Conservation (phyloP, 495 filamentous ascomycete genomes). For the Penicillium atrosanguineum region DNA sequence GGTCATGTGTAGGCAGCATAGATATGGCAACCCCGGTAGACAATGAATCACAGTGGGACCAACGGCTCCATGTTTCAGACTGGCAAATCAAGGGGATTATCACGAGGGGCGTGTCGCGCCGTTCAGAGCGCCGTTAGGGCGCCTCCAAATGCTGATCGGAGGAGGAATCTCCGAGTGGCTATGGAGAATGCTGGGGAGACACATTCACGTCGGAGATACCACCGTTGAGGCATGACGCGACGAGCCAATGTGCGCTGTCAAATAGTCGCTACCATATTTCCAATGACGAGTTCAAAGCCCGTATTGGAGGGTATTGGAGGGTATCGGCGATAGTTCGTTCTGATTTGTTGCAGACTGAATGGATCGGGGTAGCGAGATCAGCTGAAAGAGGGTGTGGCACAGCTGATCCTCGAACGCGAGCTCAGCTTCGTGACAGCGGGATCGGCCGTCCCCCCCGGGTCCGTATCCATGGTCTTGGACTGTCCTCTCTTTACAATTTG, state of each 20-base stretch:
- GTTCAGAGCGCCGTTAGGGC: background rate
- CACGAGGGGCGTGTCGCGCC: background rate
- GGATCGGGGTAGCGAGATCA: constrained; percentile 4
- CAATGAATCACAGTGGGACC: background rate
- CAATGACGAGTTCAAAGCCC: background rate
- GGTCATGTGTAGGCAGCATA: background rate
- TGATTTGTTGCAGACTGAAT: constrained; percentile 11
- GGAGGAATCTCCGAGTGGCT: background rate
- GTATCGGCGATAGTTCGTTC: constrained; percentile 11
- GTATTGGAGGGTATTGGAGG: background rate
- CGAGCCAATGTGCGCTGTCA: background rate
- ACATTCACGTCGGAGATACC: background rate
- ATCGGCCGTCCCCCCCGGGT: constrained; percentile 3
- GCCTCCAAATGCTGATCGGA: background rate
- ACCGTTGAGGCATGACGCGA: background rate
- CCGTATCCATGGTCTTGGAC: constrained; percentile 1
- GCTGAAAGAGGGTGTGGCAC: constrained; percentile 6
- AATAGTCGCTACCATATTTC: background rate
- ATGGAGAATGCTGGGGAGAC: background rate
- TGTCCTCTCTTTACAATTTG: background rate
- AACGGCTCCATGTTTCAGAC: background rate
- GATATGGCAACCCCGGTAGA: background rate
- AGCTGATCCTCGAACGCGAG: constrained; percentile 4
- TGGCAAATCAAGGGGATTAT: background rate
- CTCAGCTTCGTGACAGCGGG: constrained; percentile 4